phyloP scores from a whole-genome alignment of 2,329 filamentous ascomycete species.

The Neonectria ditissima region DNA sequence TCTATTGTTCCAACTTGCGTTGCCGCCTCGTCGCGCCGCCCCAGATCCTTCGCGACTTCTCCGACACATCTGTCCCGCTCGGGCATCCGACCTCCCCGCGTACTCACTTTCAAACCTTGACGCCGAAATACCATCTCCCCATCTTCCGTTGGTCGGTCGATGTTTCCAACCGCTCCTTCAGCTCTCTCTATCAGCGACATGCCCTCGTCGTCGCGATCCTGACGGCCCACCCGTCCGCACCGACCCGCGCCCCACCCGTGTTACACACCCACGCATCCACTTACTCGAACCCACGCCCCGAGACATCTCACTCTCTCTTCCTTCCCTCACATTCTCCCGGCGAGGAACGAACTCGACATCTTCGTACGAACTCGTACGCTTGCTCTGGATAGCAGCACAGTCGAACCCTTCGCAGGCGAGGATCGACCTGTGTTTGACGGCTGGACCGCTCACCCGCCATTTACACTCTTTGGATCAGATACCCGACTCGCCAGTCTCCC shows the following conservation, averaged over 20 bases:
- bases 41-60: background rate
- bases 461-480: conserved; percentile 27
- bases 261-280: conserved; percentile 24
- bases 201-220: conserved; percentile 18
- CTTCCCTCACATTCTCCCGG: conserved; percentile 13
- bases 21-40: conserved; percentile 5
- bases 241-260: conserved; percentile 25
- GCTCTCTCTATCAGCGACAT: conserved; percentile 25
- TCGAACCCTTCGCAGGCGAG: conserved; percentile 64
- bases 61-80: background rate
- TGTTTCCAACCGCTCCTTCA: conserved; percentile 9
- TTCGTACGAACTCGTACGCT: conserved; percentile 13
- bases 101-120: background rate
- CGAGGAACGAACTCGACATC: conserved; percentile 8
- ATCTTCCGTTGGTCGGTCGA: background rate
- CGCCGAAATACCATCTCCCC: background rate
- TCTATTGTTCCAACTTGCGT: conserved; percentile 4
- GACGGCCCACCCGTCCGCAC: conserved; percentile 26
- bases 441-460: conserved; percentile 49
- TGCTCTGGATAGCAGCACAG: conserved; percentile 48
- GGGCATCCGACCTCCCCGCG: background rate
- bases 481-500: conserved; percentile 25
- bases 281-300: conserved; percentile 10
- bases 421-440: conserved; percentile 59
- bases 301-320: conserved; percentile 30